Percentiles rank a stretch among this genome's conserved stretches.
phyloP scores from a whole-genome alignment of 106 monocot genomes.

The Phalaenopsis equestris region DNA sequence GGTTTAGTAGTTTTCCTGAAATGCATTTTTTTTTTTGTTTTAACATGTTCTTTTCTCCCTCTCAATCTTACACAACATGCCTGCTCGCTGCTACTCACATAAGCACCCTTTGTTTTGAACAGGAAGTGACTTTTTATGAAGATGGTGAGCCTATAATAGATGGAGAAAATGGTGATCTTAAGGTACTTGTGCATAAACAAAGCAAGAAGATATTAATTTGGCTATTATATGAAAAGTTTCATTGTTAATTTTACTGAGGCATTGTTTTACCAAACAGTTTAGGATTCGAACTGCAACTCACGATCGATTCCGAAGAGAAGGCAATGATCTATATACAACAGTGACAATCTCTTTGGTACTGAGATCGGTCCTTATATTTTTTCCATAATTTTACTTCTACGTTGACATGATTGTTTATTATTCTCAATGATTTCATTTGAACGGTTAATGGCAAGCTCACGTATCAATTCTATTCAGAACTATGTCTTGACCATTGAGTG shows the following conservation, averaged over 20 bases:
- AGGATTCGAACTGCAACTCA: slow-evolving; percentile 82
- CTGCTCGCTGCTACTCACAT: background rate
- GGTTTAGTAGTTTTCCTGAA: too few relatives aligned
- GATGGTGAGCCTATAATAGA: slow-evolving; percentile 94
- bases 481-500: background rate
- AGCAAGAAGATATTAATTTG: background rate
- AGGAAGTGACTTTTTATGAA: slow-evolving; percentile 91
- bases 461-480: background rate
- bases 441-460: background rate
- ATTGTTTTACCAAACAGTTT: slow-evolving; percentile 45
- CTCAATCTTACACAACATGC: background rate
- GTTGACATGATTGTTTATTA: background rate
- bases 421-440: background rate
- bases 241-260: slow-evolving; percentile 1
- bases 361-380: background rate
- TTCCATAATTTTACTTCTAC: background rate
- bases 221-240: background rate
- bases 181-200: slow-evolving; percentile 29
- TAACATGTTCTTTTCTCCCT: background rate
- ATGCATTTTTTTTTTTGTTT: background rate
- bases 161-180: slow-evolving; percentile 95
- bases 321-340: slow-evolving; percentile 80
- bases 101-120: slow-evolving; percentile 1
- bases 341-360: slow-evolving; percentile 84
- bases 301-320: slow-evolving; percentile 78